A percentile compares a stretch with the other conserved stretches of the same genome.
These are phyloP conservation scores for Galerina sulciceps DNA, from an alignment of 768 basidiomycete species.

Conservation along the genomic window DNA sequence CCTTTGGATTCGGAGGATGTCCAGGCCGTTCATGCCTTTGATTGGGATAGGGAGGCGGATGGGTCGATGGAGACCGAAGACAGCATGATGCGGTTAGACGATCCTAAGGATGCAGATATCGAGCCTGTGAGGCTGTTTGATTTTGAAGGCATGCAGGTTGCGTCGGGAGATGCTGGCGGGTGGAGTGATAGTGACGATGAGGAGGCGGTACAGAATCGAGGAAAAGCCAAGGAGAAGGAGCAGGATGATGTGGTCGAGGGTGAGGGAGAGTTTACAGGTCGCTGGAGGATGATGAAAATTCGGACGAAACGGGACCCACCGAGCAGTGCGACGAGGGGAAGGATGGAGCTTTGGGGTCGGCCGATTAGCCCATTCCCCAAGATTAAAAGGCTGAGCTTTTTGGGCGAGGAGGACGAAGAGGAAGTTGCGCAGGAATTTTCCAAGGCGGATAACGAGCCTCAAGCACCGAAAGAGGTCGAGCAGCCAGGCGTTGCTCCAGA, in stretches of 20 bases:
- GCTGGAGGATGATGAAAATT: constrained; percentile 56
- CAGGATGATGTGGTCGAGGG: constrained; percentile 35
- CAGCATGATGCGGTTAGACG: constrained; percentile 35
- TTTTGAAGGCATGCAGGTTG: constrained; percentile 23
- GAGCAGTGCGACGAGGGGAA: constrained; percentile 52
- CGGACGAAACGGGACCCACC: constrained; percentile 72
- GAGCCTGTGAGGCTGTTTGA: constrained; percentile 32
- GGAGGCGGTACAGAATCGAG: constrained; percentile 17
- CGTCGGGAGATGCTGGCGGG: constrained; percentile 25
- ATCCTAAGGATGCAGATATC: constrained; percentile 30
- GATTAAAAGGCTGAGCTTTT: constrained; percentile 23
- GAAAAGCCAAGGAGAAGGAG: constrained; percentile 6
- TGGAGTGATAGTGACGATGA: constrained; percentile 45
- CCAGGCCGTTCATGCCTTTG: constrained; percentile 22
- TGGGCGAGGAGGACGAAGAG: constrained; percentile 20
- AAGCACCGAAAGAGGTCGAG: constrained; percentile 16
- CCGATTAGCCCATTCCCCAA: constrained; percentile 72
- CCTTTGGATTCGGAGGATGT: constrained; percentile 20
- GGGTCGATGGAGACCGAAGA: constrained; percentile 21
- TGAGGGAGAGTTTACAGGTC: constrained; percentile 71
- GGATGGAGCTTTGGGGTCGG: constrained; percentile 66
- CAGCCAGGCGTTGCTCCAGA: background rate
- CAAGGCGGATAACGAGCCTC: constrained; percentile 17
- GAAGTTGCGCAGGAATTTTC: constrained; percentile 24
- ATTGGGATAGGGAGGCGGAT: constrained; percentile 22